Evolutionary conservation across 2,329 filamentous ascomycete genomes (phyloP).

Genomic region (Fusarium nurragi): DNA sequence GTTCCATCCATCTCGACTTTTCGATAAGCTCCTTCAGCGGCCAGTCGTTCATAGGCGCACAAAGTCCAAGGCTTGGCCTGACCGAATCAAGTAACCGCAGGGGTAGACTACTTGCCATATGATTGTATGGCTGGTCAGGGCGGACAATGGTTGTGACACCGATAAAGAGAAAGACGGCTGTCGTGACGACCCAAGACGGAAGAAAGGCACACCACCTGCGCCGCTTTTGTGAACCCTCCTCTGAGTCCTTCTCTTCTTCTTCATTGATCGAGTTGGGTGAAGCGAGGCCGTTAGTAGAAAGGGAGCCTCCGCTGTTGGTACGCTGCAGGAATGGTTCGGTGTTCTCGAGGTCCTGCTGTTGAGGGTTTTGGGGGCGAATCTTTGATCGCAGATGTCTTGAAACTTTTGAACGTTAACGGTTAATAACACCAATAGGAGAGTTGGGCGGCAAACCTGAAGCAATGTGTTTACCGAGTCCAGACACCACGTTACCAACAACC

Average conservation of each 20-base stretch:
- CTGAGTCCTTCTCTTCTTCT: constrained; percentile 18
- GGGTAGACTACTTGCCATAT: constrained; percentile 47
- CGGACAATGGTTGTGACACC: constrained; percentile 37
- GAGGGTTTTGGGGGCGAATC: constrained; percentile 19
- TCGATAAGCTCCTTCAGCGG: constrained; percentile 44
- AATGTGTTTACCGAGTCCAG: constrained; percentile 25
- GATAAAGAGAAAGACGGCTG: constrained; percentile 32
- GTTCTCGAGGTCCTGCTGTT: constrained; percentile 32
- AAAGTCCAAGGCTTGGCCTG: constrained; percentile 32
- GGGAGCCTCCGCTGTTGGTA: constrained; percentile 8
- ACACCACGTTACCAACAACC: constrained; percentile 34
- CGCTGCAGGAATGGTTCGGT: constrained; percentile 27
- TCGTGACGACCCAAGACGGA: constrained; percentile 21
- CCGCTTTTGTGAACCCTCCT: not conserved
- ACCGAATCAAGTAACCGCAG: constrained; percentile 42
- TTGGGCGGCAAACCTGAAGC: constrained; percentile 36
- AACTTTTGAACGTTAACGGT: constrained; percentile 18
- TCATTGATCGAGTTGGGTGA: constrained; percentile 6
- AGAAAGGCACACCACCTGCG: constrained; percentile 18
- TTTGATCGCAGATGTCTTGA: constrained; percentile 26
- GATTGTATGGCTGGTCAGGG: constrained; percentile 43
- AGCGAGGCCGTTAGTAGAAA: not conserved
- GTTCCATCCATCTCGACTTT: constrained; percentile 38
- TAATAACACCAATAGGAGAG: not conserved
- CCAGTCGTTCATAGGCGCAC: constrained; percentile 40